Evolutionary conservation across 176 grass and related monocot species (phyloP).

Genomic region (Raddia guianensis): DNA sequence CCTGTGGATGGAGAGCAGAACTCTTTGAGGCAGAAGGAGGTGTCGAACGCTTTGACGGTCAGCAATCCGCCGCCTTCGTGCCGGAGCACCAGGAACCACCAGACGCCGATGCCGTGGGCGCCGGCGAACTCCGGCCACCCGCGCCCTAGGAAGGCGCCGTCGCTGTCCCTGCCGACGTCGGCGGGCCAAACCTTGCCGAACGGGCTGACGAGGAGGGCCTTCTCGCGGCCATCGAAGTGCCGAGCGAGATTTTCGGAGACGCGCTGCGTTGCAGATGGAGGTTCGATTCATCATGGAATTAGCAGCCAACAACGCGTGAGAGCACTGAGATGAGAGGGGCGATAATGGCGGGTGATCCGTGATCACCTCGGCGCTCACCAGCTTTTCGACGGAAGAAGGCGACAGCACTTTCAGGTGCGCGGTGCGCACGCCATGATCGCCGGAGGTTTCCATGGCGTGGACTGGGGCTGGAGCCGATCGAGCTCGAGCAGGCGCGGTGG

Average conservation of each 20-base stretch:
- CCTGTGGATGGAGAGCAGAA: neutral
- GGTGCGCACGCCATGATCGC: neutral
- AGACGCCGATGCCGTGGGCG: slow-evolving; percentile 27
- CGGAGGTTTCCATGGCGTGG: neutral
- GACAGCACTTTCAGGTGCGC: slow-evolving; percentile 9
- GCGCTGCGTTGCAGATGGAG: neutral
- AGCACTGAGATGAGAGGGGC: too few relatives aligned
- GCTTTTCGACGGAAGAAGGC: slow-evolving; percentile 19
- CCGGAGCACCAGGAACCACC: slow-evolving; percentile 26
- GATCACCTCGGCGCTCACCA: neutral
- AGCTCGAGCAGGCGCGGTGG: too few relatives aligned
- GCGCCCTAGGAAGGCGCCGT: slow-evolving; percentile 34
- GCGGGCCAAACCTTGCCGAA: slow-evolving; percentile 35
- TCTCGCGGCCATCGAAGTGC: neutral
- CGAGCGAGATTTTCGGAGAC: slow-evolving; percentile 38
- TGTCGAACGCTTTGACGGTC: slow-evolving; percentile 43
- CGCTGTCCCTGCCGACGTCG: slow-evolving; percentile 26
- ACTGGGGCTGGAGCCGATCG: neutral
- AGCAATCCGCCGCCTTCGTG: neutral
- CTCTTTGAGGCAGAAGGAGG: slow-evolving; percentile 26
- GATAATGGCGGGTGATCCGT: too few relatives aligned
- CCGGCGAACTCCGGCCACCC: slow-evolving; percentile 41
- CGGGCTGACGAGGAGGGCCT: slow-evolving; percentile 25
- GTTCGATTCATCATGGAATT: too few relatives aligned
- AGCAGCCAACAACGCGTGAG: too few relatives aligned